Evolutionary conservation across 768 basidiomycete species (phyloP).

Genomic region (Nevesoporus exiguus): DNA sequence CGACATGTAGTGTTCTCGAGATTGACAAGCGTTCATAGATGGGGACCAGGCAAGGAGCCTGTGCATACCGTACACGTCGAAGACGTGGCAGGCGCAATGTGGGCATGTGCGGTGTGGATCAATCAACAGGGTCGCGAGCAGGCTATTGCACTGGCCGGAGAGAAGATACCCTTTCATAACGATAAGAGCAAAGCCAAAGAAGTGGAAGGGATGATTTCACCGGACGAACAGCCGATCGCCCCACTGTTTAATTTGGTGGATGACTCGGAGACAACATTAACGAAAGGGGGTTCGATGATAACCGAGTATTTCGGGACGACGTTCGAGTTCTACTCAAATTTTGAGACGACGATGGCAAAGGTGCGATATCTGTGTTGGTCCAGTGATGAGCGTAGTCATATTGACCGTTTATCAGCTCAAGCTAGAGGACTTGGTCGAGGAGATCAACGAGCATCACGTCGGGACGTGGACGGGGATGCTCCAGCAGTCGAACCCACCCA

Average conservation of each 20-base stretch:
- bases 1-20: background rate
- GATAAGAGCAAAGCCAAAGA: conserved; percentile 66
- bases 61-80: conserved; percentile 75
- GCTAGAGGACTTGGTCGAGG: conserved; percentile 69
- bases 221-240: conserved; percentile 56
- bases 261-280: conserved; percentile 66
- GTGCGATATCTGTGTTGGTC: conserved; percentile 32
- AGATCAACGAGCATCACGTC: conserved; percentile 84
- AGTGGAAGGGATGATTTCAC: conserved; percentile 57
- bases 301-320: conserved; percentile 74
- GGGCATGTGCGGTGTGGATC: conserved; percentile 80
- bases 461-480: conserved; percentile 83
- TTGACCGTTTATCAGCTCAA: conserved; percentile 42
- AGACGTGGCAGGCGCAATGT: conserved; percentile 74
- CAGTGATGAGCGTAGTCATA: background rate
- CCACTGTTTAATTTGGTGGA: conserved; percentile 87
- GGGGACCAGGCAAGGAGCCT: conserved; percentile 75
- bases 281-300: conserved; percentile 61
- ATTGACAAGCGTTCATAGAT: conserved; percentile 41
- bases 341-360: conserved; percentile 66
- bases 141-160: conserved; percentile 54
- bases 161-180: conserved; percentile 40
- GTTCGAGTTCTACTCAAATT: conserved; percentile 74
- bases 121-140: conserved; percentile 55
- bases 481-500: conserved; percentile 61